phyloP scores from a whole-genome alignment of 176 grass and related monocot species.

The Pontederia paniculata region DNA sequence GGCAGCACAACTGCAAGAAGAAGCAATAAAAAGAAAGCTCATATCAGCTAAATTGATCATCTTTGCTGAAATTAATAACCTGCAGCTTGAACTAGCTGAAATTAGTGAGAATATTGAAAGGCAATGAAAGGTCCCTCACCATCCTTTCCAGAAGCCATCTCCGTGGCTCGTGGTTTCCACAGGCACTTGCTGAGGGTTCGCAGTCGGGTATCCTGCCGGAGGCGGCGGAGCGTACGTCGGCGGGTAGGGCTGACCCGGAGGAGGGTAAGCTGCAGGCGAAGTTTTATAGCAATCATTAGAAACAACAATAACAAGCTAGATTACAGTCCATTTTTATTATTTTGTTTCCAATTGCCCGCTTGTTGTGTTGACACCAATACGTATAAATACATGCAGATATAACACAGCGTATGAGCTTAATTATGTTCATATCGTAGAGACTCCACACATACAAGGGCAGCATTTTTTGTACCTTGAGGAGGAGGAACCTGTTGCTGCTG shows the following conservation, averaged over 20 bases:
- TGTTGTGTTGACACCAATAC: neutral
- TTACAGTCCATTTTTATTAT: too few species aligned
- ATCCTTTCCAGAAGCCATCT: constrained; percentile 66
- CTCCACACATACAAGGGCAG: too few species aligned
- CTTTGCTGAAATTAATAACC: too few species aligned
- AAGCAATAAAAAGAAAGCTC: too few species aligned
- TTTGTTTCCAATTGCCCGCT: too few species aligned
- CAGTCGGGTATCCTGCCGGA: constrained; percentile 17
- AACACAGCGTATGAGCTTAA: too few species aligned
- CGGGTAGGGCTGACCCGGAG: constrained; percentile 19
- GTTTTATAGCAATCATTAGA: too few species aligned
- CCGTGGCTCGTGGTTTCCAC: constrained; percentile 18
- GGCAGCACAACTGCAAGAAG: constrained; percentile 46
- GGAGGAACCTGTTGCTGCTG: constrained; percentile 16
- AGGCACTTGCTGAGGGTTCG: constrained; percentile 26
- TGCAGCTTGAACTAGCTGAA: neutral
- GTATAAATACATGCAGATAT: neutral
- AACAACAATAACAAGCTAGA: too few species aligned
- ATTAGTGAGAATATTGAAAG: neutral
- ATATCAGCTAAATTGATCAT: neutral
- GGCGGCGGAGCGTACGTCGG: constrained; percentile 43
- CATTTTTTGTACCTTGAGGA: constrained; percentile 2
- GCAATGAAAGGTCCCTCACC: constrained; percentile 13
- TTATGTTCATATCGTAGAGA: too few species aligned
- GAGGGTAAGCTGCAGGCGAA: constrained; percentile 6